phyloP scores from a whole-genome alignment of 2,329 filamentous ascomycete species.

The Beauveria medogensis region DNA sequence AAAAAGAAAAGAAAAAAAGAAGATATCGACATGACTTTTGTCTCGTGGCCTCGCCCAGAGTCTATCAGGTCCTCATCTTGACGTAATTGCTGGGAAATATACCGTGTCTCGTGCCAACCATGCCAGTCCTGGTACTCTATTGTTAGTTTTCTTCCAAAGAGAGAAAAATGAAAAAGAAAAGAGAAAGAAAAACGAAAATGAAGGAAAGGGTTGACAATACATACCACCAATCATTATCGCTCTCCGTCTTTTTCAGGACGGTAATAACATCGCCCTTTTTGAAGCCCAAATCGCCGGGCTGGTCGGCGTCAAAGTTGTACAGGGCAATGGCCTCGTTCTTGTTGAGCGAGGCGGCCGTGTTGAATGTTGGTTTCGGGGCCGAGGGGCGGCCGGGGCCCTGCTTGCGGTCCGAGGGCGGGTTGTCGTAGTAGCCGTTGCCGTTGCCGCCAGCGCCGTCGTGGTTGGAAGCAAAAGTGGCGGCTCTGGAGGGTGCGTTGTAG shows the following conservation, averaged over 20 bases:
- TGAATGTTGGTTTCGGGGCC: slow-evolving; percentile 83
- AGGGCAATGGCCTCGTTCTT: slow-evolving; percentile 82
- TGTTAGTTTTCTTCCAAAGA: slow-evolving; percentile 2
- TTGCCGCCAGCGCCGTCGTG: slow-evolving; percentile 38
- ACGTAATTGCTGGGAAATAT: slow-evolving; percentile 87
- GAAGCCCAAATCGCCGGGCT: slow-evolving; percentile 86
- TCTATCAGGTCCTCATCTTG: slow-evolving; percentile 38
- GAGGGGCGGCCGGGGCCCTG: slow-evolving; percentile 67
- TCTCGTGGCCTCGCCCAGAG: not conserved
- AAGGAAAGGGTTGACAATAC: slow-evolving; percentile 22
- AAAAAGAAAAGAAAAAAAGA: not conserved
- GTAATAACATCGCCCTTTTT: slow-evolving; percentile 97
- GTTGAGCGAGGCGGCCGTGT: slow-evolving; percentile 46
- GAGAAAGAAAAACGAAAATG: not conserved
- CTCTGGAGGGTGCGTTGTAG: slow-evolving; percentile 35
- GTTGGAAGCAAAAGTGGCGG: slow-evolving; percentile 41
- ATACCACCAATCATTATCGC: slow-evolving; percentile 89
- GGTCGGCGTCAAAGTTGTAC: slow-evolving; percentile 90
- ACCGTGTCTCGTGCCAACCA: slow-evolving; percentile 74
- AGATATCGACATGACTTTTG: not conserved
- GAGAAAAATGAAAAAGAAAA: not conserved
- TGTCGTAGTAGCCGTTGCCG: slow-evolving; percentile 49
- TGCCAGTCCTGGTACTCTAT: slow-evolving; percentile 60
- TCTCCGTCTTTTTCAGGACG: slow-evolving; percentile 89
- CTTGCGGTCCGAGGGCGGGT: slow-evolving; percentile 30